Base-by-base conservation (phyloP, 805 yeast species). In the Saccharomycopsis guyanensis region DNA sequence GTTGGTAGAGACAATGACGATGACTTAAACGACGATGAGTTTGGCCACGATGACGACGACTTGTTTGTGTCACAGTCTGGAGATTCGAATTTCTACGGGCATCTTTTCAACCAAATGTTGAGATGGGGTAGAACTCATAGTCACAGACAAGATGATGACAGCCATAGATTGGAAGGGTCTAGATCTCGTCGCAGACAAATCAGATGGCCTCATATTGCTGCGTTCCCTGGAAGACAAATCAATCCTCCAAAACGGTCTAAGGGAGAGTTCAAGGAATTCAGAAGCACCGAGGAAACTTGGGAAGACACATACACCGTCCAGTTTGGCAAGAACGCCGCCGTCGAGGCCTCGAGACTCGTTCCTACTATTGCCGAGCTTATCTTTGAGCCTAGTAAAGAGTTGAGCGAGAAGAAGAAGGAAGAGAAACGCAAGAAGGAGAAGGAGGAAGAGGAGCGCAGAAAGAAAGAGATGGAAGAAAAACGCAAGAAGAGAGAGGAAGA, bases 331-430 rank as follows among this genome's bases (percentile, higher is more conserved):
- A 37, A 13, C 19, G 4, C 27, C 15, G 23, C 31, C 15, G 4
- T 15, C 15, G 47, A 44, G 32, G 42, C 33, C 12, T 32, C 13
- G 3, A 44, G 75, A 46, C 59, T 69, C 23, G 53, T 70, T 15
- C 69, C 72, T 4, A 52, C 61, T 1, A 68, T 80, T 24, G 58
- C 78, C 31, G 72, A 75, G 45, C 56, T 65, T 22, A 64, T 82
- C 2, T 74, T 66, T 46, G 71, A 64, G 1, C 73, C 70, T 23
- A 78, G 86, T 58, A 57, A 68, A 38, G 68, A 63, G 27, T 53
- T 70, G 2, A 59, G 59, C 41, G 56, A 57, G 7, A 53, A 54
- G 52, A 54, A 55, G 43, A 44, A 43, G 19, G 61, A 58, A 43
- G 52, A 53, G 10, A 49, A 54, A 48, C 42, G 24, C 36, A 41